Evolutionary conservation across 257 asterid genomes (phyloP).

Genomic region (Avicennia marina): DNA sequence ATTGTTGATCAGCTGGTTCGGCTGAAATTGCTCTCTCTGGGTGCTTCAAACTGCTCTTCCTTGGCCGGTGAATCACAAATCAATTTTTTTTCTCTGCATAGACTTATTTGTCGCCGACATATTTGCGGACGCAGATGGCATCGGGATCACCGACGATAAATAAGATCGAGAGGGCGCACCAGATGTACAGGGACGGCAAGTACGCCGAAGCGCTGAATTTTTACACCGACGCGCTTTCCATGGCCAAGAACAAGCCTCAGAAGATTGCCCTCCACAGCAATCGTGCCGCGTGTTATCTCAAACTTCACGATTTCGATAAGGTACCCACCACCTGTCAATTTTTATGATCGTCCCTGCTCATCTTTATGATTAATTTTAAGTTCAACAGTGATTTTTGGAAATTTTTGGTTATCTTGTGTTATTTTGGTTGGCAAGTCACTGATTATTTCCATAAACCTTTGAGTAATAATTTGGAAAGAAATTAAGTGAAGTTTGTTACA

Average conservation of each 20-base stretch:
- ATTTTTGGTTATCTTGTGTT: not conserved
- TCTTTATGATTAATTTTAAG: not conserved
- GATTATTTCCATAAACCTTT: not conserved
- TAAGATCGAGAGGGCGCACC: slow-evolving; percentile 89
- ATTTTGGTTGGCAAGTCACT: not conserved
- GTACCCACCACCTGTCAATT: slow-evolving; percentile 24
- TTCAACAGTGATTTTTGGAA: not conserved
- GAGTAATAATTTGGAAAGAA: not conserved
- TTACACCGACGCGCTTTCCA: slow-evolving; percentile 85
- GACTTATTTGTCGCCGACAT: slow-evolving; percentile 10
- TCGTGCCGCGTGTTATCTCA: slow-evolving; percentile 94
- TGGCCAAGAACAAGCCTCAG: slow-evolving; percentile 80
- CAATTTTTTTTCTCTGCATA: no score
- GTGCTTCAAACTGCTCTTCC: no score
- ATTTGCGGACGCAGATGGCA: slow-evolving; percentile 45
- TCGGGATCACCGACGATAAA: slow-evolving; percentile 48
- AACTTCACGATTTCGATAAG: slow-evolving; percentile 82
- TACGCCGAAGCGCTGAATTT: slow-evolving; percentile 68
- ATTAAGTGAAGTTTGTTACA: not conserved
- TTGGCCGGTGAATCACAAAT: no score
- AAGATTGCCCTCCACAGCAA: slow-evolving; percentile 96
- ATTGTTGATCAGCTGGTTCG: no score
- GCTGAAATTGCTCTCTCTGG: no score
- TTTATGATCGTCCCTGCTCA: not conserved
- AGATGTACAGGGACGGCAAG: slow-evolving; percentile 87